Percentiles rank a stretch among this genome's conserved stretches.
phyloP scores from a whole-genome alignment of 441 rosid species.

The Populus hybrid region DNA sequence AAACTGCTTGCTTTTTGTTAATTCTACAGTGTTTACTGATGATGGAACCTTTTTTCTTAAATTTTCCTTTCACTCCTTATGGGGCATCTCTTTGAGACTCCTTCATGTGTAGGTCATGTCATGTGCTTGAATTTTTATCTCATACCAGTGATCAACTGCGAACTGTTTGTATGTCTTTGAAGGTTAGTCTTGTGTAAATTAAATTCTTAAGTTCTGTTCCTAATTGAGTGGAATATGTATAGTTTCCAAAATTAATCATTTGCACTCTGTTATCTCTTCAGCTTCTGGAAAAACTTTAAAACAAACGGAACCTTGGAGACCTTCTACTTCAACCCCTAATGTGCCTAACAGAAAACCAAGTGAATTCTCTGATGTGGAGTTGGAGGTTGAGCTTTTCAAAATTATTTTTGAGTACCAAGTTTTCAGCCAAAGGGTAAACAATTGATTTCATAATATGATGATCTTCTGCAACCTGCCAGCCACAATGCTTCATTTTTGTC shows the following conservation, averaged over 20 bases:
- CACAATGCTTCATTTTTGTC: background rate
- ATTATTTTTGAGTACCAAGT: conserved; percentile 53
- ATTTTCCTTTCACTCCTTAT: no score
- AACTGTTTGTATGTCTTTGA: background rate
- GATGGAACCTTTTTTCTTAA: no score
- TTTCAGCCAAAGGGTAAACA: conserved; percentile 61
- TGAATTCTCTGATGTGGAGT: conserved; percentile 39
- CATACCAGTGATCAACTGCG: no score
- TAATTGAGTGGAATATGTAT: background rate
- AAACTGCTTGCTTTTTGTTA: no score
- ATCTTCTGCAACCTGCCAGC: background rate
- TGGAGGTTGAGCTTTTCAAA: conserved; percentile 65
- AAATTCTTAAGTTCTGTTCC: background rate
- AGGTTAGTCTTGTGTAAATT: background rate
- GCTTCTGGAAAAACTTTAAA: conserved; percentile 55
- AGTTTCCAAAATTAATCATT: conserved; percentile 3
- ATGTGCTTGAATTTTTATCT: no score
- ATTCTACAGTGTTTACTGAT: no score
- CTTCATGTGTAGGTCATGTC: no score
- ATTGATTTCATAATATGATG: conserved; percentile 3
- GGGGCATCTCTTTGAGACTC: no score
- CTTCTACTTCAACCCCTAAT: conserved; percentile 29
- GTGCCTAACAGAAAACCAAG: conserved; percentile 29
- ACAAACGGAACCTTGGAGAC: conserved; percentile 55
- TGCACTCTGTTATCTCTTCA: conserved; percentile 23